Evolutionary conservation across 306 rosid genomes (phyloP).

Genomic region (Pachyrhizus erosus): DNA sequence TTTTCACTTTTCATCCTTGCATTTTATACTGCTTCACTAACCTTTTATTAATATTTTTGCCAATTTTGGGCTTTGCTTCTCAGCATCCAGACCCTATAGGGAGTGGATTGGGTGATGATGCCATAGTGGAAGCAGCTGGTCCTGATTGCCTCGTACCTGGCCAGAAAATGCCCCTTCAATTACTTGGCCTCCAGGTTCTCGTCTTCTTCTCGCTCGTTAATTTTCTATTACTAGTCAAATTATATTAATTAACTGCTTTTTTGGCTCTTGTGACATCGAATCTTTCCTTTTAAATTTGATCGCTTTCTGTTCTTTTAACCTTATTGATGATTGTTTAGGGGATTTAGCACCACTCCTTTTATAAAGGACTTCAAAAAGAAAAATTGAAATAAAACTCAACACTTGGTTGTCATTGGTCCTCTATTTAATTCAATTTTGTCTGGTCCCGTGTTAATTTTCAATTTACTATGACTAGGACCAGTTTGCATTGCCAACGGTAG

Average conservation of each 20-base stretch:
- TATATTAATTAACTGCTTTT: not conserved
- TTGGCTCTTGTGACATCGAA: not conserved
- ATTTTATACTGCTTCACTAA: no score
- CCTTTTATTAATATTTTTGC: no score
- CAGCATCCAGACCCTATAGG: constrained; percentile 87
- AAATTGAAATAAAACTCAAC: not conserved
- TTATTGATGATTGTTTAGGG: not conserved
- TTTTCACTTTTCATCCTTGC: constrained; percentile 1
- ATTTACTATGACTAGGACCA: no score
- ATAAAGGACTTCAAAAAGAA: not conserved
- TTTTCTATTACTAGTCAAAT: not conserved
- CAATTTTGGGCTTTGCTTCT: no score
- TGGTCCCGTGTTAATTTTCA: no score
- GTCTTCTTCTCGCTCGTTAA: not conserved
- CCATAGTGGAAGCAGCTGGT: constrained; percentile 90
- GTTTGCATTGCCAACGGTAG: no score
- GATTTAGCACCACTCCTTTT: constrained; percentile 12
- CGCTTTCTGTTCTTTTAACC: constrained; percentile 1
- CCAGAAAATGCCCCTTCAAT: constrained; percentile 62
- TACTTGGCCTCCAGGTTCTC: constrained; percentile 87
- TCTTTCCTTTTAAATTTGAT: not conserved
- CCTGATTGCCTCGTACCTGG: constrained; percentile 96
- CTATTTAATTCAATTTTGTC: not conserved
- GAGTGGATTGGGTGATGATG: constrained; percentile 75
- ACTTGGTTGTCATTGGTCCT: not conserved